Percentiles rank a stretch among this genome's conserved stretches.
phyloP scores from a whole-genome alignment of 1,284 basidiomycete genomes.

The Volvariella volvacea region DNA sequence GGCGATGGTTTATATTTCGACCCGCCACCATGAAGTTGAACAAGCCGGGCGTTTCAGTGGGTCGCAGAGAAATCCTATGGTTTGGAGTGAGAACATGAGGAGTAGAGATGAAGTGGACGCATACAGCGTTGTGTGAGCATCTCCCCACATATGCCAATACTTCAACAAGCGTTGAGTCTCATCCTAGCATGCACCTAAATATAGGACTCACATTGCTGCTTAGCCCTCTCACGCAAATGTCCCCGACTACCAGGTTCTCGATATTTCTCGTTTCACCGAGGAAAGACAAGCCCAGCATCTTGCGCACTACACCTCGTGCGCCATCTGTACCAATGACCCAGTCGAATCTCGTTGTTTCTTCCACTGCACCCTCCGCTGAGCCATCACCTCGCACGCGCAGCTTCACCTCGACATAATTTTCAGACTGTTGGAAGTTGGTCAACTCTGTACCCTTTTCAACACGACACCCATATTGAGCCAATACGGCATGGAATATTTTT shows the following conservation, averaged over 20 bases:
- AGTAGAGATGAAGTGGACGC: constrained; percentile 6
- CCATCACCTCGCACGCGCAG: constrained; percentile 19
- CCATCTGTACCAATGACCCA: constrained; percentile 38
- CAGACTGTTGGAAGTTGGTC: constrained; percentile 25
- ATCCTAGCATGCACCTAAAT: not conserved
- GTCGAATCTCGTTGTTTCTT: constrained; percentile 21
- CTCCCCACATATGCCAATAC: constrained; percentile 32
- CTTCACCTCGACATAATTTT: constrained; percentile 24
- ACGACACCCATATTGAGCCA: constrained; percentile 21
- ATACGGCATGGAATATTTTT: constrained; percentile 23
- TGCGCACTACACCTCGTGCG: constrained; percentile 33
- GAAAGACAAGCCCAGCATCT: constrained; percentile 36
- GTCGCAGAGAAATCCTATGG: constrained; percentile 25
- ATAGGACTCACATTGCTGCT: constrained; percentile 21
- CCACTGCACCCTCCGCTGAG: constrained; percentile 10
- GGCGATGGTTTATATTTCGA: constrained; percentile 20
- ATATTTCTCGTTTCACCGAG: constrained; percentile 31
- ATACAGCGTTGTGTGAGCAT: constrained; percentile 18
- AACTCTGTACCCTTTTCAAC: constrained; percentile 34
- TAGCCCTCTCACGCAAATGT: constrained; percentile 27
- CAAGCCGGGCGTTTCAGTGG: constrained; percentile 23
- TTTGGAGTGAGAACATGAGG: not conserved
- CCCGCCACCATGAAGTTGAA: constrained; percentile 27
- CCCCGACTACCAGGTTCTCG: constrained; percentile 30
- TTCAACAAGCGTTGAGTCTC: constrained; percentile 8